Conservation (phyloP, 2,329 filamentous ascomycete species). For the Lasiodiplodia sp. region DNA sequence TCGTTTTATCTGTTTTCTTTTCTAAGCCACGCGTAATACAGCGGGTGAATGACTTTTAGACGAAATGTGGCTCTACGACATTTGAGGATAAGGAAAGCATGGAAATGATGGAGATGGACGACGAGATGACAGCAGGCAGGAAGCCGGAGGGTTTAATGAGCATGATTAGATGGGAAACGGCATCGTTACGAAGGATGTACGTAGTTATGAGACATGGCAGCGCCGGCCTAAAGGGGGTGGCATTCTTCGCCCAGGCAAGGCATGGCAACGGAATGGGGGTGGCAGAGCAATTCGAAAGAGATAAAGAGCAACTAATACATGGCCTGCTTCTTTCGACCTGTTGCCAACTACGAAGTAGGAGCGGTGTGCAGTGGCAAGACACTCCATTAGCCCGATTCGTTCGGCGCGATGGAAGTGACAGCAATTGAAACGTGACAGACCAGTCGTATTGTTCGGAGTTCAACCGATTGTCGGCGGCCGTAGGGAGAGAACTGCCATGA, state of each 20-base stretch:
- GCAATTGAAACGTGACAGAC: neutral
- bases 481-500: constrained; percentile 6
- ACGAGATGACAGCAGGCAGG: constrained; percentile 11
- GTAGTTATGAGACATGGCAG: neutral
- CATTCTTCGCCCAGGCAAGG: neutral
- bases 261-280: neutral
- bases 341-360: too few species aligned
- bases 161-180: constrained; percentile 10
- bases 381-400: constrained; percentile 7
- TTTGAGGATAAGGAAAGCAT: neutral
- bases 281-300: neutral
- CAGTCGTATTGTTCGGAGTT: neutral
- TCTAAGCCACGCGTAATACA: constrained; percentile 19
- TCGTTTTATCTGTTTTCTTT: neutral
- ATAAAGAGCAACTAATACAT: neutral
- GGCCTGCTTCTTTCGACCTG: neutral
- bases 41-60: constrained; percentile 6
- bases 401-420: neutral
- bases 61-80: neutral
- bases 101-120: constrained; percentile 10
- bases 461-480: neutral
- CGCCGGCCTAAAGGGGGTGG: neutral
- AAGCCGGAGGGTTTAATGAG: constrained; percentile 11
- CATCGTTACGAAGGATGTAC: constrained; percentile 4
- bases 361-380: neutral